A percentile compares a stretch with the other conserved stretches of the same genome.
Evolutionary conservation across 805 yeast species (phyloP).

Genomic region (Kluyveromyces dobzhanskii): DNA sequence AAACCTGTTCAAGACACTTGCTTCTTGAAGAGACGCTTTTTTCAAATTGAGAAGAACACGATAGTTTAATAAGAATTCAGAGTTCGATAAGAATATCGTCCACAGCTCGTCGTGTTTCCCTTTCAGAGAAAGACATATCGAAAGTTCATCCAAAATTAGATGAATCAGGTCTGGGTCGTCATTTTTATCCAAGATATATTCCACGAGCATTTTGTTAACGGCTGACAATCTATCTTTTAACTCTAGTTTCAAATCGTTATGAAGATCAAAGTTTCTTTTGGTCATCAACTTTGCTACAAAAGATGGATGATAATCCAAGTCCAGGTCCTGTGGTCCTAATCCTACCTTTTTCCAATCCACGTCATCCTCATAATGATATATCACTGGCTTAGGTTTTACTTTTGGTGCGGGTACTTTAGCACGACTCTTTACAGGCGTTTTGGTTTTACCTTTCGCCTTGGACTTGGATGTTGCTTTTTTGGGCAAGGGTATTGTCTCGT

Average conservation of each 20-base stretch:
- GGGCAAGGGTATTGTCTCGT: conserved; percentile 4
- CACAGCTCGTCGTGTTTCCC: conserved; percentile 22
- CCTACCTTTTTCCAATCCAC: conserved; percentile 28
- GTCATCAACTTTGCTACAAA: conserved; percentile 22
- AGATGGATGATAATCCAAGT: conserved; percentile 12
- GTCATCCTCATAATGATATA: conserved; percentile 26
- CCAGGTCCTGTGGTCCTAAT: conserved; percentile 26
- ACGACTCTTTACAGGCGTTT: conserved; percentile 12
- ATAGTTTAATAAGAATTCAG: conserved; percentile 20
- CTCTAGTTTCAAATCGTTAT: conserved; percentile 22
- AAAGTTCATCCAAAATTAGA: conserved; percentile 22
- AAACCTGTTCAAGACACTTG: conserved; percentile 18
- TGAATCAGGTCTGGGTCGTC: conserved; percentile 16
- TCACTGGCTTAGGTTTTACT: conserved; percentile 7
- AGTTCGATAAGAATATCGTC: conserved; percentile 20
- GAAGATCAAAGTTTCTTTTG: conserved; percentile 23
- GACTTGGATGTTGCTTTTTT: conserved; percentile 16
- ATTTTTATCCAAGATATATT: conserved; percentile 6
- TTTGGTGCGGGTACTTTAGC: conserved; percentile 9
- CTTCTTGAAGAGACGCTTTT: conserved; percentile 12
- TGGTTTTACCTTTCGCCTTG: conserved; percentile 13
- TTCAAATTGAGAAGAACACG: conserved; percentile 21
- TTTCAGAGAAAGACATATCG: conserved; percentile 16
- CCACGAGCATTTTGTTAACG: conserved; percentile 18
- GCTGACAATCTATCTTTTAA: conserved; percentile 18